Evolutionary conservation across 2,329 filamentous ascomycete species (phyloP).

Genomic region (Fusarium foetens): DNA sequence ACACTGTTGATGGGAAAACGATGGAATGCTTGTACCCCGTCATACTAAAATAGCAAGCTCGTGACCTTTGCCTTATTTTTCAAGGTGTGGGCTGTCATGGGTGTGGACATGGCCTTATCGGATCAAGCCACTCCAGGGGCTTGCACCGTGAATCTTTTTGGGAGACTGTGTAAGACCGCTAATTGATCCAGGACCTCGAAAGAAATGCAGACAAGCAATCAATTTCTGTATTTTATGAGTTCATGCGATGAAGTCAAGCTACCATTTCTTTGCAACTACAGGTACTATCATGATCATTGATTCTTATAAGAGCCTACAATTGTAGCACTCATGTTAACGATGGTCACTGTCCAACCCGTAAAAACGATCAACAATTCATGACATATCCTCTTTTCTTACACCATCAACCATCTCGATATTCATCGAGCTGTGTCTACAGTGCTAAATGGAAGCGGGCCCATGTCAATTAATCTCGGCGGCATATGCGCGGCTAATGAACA

Average conservation of each 20-base stretch:
- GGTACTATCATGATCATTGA: neutral
- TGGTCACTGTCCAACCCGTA: too few species aligned
- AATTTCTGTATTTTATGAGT: neutral
- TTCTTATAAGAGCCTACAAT: fast-evolving
- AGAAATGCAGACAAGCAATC: neutral
- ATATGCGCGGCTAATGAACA: constrained; percentile 43
- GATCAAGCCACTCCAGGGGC: constrained; percentile 40
- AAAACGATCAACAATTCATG: neutral
- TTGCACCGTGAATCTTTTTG: constrained; percentile 7
- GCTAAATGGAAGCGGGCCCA: constrained; percentile 8
- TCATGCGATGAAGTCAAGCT: neutral
- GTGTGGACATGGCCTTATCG: constrained; percentile 41
- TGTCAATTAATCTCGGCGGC: constrained; percentile 45
- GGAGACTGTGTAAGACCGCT: constrained; percentile 20
- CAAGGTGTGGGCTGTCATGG: constrained; percentile 3
- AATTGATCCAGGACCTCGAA: neutral
- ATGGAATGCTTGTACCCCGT: constrained; percentile 18
- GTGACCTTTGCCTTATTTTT: constrained; percentile 30
- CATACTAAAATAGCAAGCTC: constrained; percentile 4
- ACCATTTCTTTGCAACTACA: neutral
- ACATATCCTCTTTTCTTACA: neutral
- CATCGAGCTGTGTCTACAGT: constrained; percentile 26
- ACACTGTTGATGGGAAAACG: constrained; percentile 8
- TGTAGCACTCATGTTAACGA: neutral
- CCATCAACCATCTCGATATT: neutral